Evolutionary conservation across 495 filamentous ascomycete species (phyloP).

Genomic region (Aspergillus funiculosus): DNA sequence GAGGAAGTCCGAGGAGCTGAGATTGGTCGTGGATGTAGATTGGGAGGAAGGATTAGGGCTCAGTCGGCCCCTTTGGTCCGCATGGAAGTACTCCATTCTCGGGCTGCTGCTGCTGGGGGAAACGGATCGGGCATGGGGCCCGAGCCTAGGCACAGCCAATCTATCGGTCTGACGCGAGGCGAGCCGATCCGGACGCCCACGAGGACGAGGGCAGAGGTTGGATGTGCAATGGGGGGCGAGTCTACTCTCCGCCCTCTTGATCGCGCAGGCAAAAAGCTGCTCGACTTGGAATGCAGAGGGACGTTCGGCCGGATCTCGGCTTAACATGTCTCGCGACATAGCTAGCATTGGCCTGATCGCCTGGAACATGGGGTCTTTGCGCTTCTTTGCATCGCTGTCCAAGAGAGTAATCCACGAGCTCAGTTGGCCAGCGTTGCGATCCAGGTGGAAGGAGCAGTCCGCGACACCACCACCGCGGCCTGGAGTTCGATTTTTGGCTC

Average conservation of each 20-base stretch:
- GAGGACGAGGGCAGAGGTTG: constrained; percentile 7
- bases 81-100: not conserved
- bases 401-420: constrained; percentile 70
- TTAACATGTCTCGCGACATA: constrained; percentile 43
- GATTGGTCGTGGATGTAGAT: not conserved
- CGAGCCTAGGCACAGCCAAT: constrained; percentile 2
- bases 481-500: constrained; percentile 59
- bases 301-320: constrained; percentile 31
- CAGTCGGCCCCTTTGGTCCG: constrained; percentile 6
- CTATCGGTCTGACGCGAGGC: not conserved
- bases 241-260: constrained; percentile 18
- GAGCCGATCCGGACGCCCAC: constrained; percentile 1
- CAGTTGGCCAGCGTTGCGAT: constrained; percentile 66
- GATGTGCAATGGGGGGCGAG: constrained; percentile 21
- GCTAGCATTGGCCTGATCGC: constrained; percentile 38
- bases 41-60: not conserved
- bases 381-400: constrained; percentile 59
- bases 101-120: not conserved
- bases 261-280: constrained; percentile 15
- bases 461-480: constrained; percentile 64
- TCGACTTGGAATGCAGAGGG: constrained; percentile 36
- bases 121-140: not conserved
- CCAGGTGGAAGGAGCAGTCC: constrained; percentile 72
- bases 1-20: constrained; percentile 8
- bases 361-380: constrained; percentile 45